These are phyloP conservation scores for Lolium perenne DNA, from an alignment of 176 grass and related monocot species.

Conservation along the genomic window DNA sequence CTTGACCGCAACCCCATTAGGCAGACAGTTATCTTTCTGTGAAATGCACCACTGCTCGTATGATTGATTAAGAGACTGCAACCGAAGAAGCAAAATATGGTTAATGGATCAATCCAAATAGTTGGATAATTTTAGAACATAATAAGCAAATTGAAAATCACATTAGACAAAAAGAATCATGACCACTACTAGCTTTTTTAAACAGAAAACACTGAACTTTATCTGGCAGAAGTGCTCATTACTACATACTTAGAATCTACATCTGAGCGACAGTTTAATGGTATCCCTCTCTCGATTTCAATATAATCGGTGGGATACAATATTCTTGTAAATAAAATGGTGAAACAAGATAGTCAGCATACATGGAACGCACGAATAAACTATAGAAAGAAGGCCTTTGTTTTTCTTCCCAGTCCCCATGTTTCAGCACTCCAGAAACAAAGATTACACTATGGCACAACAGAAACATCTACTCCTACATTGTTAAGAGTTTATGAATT, in stretches of 20 bases:
- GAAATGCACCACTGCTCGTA: neutral
- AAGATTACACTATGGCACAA: neutral
- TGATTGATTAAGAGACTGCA: conserved; percentile 37
- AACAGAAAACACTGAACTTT: neutral
- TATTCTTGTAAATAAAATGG: neutral
- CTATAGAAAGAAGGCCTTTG: neutral
- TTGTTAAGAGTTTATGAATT: neutral
- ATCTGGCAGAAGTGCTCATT: neutral
- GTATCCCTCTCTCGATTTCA: neutral
- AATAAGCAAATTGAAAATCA: neutral
- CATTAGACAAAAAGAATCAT: neutral
- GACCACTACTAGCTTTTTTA: neutral
- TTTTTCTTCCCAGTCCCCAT: neutral
- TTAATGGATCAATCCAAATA: conserved; percentile 21
- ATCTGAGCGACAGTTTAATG: neutral
- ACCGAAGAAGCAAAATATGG: conserved; percentile 16
- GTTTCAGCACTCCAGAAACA: conserved; percentile 22
- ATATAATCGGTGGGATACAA: neutral
- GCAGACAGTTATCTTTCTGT: neutral
- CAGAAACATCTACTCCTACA: neutral
- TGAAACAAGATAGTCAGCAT: neutral
- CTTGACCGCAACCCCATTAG: neutral
- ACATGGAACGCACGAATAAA: neutral
- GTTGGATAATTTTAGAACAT: conserved; percentile 13
- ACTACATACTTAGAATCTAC: no score